phyloP scores from a whole-genome alignment of 2,329 filamentous ascomycete species.

The Cladosporium sp. region DNA sequence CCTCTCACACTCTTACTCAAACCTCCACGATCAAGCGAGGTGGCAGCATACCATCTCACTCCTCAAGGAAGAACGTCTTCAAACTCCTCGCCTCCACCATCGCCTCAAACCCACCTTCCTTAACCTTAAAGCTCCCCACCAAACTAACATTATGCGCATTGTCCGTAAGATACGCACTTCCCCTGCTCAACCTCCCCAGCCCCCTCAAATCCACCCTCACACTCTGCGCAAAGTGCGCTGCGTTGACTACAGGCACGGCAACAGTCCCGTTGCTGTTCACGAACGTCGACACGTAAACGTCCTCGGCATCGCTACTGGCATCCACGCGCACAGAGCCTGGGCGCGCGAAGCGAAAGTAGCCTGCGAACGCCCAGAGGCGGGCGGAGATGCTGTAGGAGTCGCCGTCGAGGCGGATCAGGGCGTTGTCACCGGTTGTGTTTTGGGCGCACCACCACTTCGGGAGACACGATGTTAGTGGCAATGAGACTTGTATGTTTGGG shows the following conservation, averaged over 20 bases:
- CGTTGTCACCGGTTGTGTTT: slow-evolving; percentile 19
- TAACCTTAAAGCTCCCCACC: slow-evolving; percentile 16
- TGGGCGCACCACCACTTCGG: slow-evolving; percentile 28
- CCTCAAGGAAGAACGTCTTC: slow-evolving; percentile 28
- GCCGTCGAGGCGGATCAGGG: slow-evolving; percentile 26
- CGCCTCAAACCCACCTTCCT: slow-evolving; percentile 21
- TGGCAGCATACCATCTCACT: too few relatives aligned
- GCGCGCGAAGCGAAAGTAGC: slow-evolving; percentile 32
- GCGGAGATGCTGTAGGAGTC: slow-evolving; percentile 26
- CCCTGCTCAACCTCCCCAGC: background rate
- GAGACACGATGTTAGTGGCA: background rate
- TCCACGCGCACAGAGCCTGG: slow-evolving; percentile 28
- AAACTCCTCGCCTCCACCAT: slow-evolving; percentile 27
- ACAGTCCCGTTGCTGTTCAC: slow-evolving; percentile 30
- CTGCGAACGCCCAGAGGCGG: slow-evolving; percentile 30
- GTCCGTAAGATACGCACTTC: slow-evolving; percentile 28
- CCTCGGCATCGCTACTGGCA: slow-evolving; percentile 21
- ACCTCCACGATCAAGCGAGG: too few relatives aligned
- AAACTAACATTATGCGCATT: slow-evolving; percentile 28
- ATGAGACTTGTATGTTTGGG: too few relatives aligned
- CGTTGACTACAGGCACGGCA: slow-evolving; percentile 30
- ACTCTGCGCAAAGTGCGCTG: slow-evolving; percentile 28
- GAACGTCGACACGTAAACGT: slow-evolving; percentile 29
- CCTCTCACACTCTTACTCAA: too few relatives aligned
- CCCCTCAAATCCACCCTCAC: slow-evolving; percentile 24